Conservation (phyloP, 768 basidiomycete genomes). For the Rhizopogon sp. region DNA sequence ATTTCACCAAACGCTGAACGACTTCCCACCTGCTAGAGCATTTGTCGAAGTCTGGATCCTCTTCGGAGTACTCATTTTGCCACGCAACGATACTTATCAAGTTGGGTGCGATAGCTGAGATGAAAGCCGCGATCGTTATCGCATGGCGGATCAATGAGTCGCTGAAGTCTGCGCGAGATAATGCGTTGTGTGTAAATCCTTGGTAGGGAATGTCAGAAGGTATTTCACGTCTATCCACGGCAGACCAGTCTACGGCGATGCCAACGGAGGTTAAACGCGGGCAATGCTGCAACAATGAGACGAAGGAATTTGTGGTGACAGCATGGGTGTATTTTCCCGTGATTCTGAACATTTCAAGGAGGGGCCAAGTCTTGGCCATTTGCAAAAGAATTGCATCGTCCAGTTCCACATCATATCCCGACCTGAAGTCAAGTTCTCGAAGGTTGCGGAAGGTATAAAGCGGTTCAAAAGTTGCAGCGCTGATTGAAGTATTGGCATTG, state of each 20-base stretch:
- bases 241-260: not conserved
- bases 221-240: not conserved
- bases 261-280: not conserved
- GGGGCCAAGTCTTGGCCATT: conserved; percentile 1
- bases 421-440: not conserved
- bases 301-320: not conserved
- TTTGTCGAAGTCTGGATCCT: conserved; percentile 9
- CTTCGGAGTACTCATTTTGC: not conserved
- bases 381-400: not conserved
- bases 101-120: conserved; percentile 24
- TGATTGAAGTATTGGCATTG: not conserved
- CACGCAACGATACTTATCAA: conserved; percentile 22
- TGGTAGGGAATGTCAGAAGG: not conserved
- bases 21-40: conserved; percentile 20
- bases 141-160: not conserved
- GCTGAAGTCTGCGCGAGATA: not conserved
- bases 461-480: not conserved
- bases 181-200: not conserved
- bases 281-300: not conserved
- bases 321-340: not conserved
- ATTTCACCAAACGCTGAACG: conserved; percentile 16
- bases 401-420: not conserved
- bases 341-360: not conserved
- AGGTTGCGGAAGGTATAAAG: not conserved
- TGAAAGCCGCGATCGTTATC: conserved; percentile 12